These are phyloP conservation scores for Pseudocercospora vitis DNA, from an alignment of 2,329 filamentous ascomycete genomes.

Conservation along the genomic window DNA sequence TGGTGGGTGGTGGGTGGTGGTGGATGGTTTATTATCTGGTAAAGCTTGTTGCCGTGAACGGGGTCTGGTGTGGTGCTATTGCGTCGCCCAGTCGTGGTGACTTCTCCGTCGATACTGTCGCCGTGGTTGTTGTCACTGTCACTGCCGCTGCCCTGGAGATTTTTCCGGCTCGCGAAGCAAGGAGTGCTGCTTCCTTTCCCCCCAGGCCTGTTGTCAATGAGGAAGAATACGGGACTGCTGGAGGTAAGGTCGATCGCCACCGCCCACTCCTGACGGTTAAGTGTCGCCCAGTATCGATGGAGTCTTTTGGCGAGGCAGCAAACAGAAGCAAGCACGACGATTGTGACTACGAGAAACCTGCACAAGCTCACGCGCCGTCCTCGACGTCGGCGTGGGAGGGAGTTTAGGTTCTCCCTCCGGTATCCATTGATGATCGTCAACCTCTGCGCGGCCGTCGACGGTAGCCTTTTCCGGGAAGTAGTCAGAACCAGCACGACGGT, in stretches of 20 bases:
- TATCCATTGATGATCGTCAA: conserved; percentile 1
- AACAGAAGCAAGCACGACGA: neutral
- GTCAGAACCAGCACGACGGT: conserved; percentile 2
- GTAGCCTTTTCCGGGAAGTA: conserved; percentile 3
- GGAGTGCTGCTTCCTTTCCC: neutral
- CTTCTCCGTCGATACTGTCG: neutral
- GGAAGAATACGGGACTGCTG: neutral
- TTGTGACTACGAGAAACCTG: neutral
- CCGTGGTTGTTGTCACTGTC: no score
- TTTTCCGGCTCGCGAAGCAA: neutral
- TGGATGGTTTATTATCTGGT: neutral
- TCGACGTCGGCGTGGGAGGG: neutral
- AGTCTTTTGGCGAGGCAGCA: neutral
- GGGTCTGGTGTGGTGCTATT: no score
- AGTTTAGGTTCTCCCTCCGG: neutral
- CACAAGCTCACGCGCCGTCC: conserved; percentile 4
- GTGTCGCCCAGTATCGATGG: no score
- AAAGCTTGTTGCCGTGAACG: neutral
- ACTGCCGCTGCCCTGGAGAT: no score
- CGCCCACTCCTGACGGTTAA: neutral
- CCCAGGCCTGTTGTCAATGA: neutral
- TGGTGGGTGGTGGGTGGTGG: neutral
- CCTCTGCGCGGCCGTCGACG: neutral
- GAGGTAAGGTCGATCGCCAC: neutral
- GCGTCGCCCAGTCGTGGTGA: no score